These are phyloP conservation scores for Gelatoporia subvermispora DNA, from an alignment of 768 basidiomycete genomes.

Conservation along the genomic window DNA sequence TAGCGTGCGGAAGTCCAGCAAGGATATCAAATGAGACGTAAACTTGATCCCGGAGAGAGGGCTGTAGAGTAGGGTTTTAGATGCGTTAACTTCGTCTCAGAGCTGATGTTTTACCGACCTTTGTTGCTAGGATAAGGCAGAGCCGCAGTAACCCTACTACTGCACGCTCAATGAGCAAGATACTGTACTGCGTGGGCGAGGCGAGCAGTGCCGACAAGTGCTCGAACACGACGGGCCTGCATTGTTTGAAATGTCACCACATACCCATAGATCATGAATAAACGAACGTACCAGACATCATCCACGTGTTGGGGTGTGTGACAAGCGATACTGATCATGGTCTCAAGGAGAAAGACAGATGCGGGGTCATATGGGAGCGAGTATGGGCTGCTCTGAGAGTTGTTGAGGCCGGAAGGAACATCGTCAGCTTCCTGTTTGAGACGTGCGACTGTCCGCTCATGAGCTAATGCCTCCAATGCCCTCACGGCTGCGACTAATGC, in stretches of 20 bases:
- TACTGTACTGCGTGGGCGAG: slow-evolving; percentile 75
- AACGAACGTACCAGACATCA: slow-evolving; percentile 72
- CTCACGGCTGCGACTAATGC: slow-evolving; percentile 80
- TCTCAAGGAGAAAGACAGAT: slow-evolving; percentile 90
- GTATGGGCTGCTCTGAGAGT: slow-evolving; percentile 35
- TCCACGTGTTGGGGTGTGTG: slow-evolving; percentile 74
- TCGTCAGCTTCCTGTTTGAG: slow-evolving; percentile 71
- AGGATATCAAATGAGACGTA: slow-evolving; percentile 92
- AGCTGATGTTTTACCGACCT: slow-evolving; percentile 41
- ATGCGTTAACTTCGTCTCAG: not conserved
- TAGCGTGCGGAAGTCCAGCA: slow-evolving; percentile 66
- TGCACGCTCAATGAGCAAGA: slow-evolving; percentile 89
- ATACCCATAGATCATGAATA: not conserved
- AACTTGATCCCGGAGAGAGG: slow-evolving; percentile 84
- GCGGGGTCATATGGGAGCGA: slow-evolving; percentile 91
- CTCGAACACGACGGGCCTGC: slow-evolving; percentile 92
- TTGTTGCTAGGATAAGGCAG: slow-evolving; percentile 76
- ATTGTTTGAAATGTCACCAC: not conserved
- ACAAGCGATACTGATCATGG: slow-evolving; percentile 85
- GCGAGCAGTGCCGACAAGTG: slow-evolving; percentile 81
- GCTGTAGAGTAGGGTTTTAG: slow-evolving; percentile 36
- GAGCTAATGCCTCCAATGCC: slow-evolving; percentile 85
- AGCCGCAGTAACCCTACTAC: slow-evolving; percentile 84
- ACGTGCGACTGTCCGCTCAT: slow-evolving; percentile 80
- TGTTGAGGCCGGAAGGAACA: slow-evolving; percentile 28